These are phyloP conservation scores for Zymoseptoria passerinii DNA, from an alignment of 2,329 filamentous ascomycete species.

Conservation along the genomic window DNA sequence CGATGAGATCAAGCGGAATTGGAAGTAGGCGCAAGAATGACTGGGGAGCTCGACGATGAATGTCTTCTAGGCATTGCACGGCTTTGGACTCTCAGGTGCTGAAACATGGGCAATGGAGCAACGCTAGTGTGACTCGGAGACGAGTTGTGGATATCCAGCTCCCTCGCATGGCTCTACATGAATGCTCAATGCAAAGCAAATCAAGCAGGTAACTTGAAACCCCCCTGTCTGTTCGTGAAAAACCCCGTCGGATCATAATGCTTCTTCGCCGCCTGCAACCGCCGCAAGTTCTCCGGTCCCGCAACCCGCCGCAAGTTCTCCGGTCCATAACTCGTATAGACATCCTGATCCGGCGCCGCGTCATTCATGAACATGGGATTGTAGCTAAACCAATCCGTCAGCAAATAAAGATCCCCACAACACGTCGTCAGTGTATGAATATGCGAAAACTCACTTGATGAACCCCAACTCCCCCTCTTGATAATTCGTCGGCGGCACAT, in stretches of 20 bases:
- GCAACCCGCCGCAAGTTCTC: conserved; percentile 16
- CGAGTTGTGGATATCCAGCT: not conserved
- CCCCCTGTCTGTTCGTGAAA: conserved; percentile 19
- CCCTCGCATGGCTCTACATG: not conserved
- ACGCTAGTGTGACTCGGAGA: not conserved
- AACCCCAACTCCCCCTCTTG: conserved; percentile 10
- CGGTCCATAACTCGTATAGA: conserved; percentile 15
- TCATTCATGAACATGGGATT: conserved; percentile 21
- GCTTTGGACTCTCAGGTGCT: not conserved
- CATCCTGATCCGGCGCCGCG: conserved; percentile 17
- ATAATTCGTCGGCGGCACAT: conserved; percentile 13
- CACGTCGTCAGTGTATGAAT: too few species aligned
- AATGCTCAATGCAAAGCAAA: not conserved
- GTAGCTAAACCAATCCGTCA: not conserved
- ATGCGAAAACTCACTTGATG: not conserved
- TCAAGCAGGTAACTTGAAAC: conserved; percentile 15
- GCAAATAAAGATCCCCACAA: not conserved
- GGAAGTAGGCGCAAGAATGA: not conserved
- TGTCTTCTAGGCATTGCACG: not conserved
- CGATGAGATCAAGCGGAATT: not conserved
- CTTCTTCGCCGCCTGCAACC: conserved; percentile 14
- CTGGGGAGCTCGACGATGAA: not conserved
- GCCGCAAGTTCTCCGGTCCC: conserved; percentile 14
- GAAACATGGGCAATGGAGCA: not conserved
- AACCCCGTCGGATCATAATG: conserved; percentile 19